Base-by-base conservation (phyloP, 495 filamentous ascomycete genomes). In the Apodospora peruviana region DNA sequence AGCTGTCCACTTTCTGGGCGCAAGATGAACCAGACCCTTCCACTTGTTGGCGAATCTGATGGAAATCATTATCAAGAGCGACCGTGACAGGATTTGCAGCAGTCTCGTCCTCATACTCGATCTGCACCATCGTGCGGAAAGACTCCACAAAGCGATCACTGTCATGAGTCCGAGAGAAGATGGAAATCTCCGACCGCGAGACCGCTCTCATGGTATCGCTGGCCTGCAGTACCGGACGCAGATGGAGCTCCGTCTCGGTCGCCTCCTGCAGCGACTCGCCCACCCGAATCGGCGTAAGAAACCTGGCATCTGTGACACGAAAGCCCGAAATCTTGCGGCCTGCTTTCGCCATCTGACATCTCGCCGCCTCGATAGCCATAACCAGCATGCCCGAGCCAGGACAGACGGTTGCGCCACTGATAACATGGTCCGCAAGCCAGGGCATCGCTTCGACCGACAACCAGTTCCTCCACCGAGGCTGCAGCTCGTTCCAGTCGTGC, bases 321-420 rank as follows among this genome's bases (percentile, higher is more conserved):
- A 60, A 71, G 0, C 62, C 68, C 2, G 43, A 43, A 4, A 69
- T 47, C 18, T 25, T n/a, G 12, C 42, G 21, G 16, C 21, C 11
- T 7, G 11, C 22, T 10, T 42, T 5, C 5, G 9, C 12, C 23
- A 65, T 16, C 43, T 71, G 49, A 17, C 58, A 39, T 8, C 51
- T 9, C 5, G 22, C 55, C 0, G 66, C 66, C 48, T 86, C 81
- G 1, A 80, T 51, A 0, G 76, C 77, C 61, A 77, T 77, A 11
- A 69, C 62, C 14, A 77, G 50, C 53, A 78, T 82, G 0, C 71
- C 75, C n/a, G 80, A 68, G 2, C 65, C 81, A 5, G 83, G 82
- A 36, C 77, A 80, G 1, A 87, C 56, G 2, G 53, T 39, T 5
- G 59, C 56, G n/a, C 50, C 54, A 34, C 48, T 63, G 39, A 60